A percentile compares a stretch with the other conserved stretches of the same genome.
These are phyloP conservation scores for Phytopythium ostracodes DNA, from an alignment of 352 stramenopile species.

Conservation along the genomic window DNA sequence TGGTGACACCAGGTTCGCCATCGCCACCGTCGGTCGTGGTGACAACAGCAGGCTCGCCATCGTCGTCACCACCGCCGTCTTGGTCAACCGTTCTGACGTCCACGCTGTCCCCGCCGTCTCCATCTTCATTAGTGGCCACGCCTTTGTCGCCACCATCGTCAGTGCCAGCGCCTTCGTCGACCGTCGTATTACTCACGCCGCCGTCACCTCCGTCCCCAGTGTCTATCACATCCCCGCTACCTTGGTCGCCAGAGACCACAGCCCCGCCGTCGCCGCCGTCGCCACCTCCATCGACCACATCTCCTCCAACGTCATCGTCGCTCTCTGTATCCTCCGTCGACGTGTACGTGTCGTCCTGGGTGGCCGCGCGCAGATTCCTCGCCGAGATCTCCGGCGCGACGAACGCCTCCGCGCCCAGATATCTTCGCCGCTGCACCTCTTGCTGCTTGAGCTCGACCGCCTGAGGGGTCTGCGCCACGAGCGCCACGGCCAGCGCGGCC, in stretches of 20 bases:
- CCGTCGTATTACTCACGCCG: not conserved
- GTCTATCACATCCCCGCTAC: too few species aligned
- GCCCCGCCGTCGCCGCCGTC: not conserved
- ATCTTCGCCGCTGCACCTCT: not conserved
- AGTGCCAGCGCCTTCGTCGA: not conserved
- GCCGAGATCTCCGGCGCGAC: not conserved
- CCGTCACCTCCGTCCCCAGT: too few species aligned
- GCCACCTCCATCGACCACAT: not conserved
- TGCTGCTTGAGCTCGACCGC: not conserved
- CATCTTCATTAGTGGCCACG: not conserved
- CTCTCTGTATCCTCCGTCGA: not conserved
- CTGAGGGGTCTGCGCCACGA: not conserved
- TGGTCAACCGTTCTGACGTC: not conserved
- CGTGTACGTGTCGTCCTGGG: not conserved
- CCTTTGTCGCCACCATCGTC: not conserved
- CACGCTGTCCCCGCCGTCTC: not conserved
- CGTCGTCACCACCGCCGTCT: not conserved
- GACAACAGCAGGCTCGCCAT: not conserved
- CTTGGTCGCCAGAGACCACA: too few species aligned
- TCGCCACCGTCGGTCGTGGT: not conserved
- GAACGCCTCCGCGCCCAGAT: not conserved
- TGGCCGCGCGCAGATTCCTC: not conserved
- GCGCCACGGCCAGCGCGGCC: conserved; percentile 1
- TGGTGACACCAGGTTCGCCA: not conserved
- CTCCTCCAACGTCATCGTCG: not conserved